phyloP scores from a whole-genome alignment of 352 stramenopile genomes.

The Globisporangium yorkense region DNA sequence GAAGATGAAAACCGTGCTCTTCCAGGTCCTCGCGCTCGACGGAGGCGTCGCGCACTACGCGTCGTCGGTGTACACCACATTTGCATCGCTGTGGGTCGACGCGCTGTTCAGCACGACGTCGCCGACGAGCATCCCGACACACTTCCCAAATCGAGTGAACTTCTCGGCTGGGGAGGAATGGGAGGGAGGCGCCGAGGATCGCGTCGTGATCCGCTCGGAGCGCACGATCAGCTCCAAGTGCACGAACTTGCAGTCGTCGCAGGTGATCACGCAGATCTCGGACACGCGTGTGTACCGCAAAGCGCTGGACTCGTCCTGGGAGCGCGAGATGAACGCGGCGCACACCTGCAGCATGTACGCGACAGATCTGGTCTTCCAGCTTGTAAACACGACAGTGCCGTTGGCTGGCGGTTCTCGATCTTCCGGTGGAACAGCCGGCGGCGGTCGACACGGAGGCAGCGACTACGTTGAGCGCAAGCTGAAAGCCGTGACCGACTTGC shows the following conservation, averaged over 20 bases:
- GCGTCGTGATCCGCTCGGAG: constrained; percentile 57
- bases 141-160: constrained; percentile 50
- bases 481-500: constrained; percentile 55
- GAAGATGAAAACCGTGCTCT: constrained; percentile 40
- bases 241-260: constrained; percentile 70
- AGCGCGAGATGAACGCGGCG: constrained; percentile 59
- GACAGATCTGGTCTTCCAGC: constrained; percentile 42
- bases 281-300: constrained; percentile 66
- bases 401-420: constrained; percentile 5
- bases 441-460: not conserved
- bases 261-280: constrained; percentile 59
- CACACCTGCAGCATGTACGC: constrained; percentile 50
- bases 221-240: constrained; percentile 80
- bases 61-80: constrained; percentile 62
- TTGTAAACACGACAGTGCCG: constrained; percentile 23
- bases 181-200: constrained; percentile 19
- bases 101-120: constrained; percentile 49
- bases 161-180: constrained; percentile 2
- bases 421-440: not conserved
- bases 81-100: constrained; percentile 65
- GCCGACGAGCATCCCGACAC: constrained; percentile 64
- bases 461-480: constrained; percentile 33
- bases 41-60: constrained; percentile 63
- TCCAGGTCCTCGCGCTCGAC: constrained; percentile 40
- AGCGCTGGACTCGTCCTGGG: constrained; percentile 62